Conservation (phyloP, 441 rosid species). For the Croton laevigatus region DNA sequence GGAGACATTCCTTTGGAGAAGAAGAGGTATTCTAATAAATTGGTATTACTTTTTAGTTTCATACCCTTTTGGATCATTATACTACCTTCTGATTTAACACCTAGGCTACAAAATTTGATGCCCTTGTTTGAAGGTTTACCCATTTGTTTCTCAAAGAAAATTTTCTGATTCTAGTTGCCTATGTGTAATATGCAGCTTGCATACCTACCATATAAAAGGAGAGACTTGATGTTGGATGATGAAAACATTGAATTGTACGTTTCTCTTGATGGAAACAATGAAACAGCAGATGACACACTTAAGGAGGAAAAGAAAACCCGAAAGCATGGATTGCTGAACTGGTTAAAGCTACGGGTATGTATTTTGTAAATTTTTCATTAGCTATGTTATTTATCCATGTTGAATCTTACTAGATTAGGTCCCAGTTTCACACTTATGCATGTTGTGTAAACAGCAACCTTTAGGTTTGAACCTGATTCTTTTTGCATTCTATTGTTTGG, state of each 20-base stretch:
- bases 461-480: not conserved
- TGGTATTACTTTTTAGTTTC: slow-evolving; percentile 8
- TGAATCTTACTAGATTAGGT: slow-evolving; percentile 13
- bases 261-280: slow-evolving; percentile 64
- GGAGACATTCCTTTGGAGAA: slow-evolving; percentile 99
- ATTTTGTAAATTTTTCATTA: slow-evolving; percentile 19
- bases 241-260: slow-evolving; percentile 75
- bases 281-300: slow-evolving; percentile 51
- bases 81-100: not conserved
- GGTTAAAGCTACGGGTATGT: slow-evolving; percentile 91
- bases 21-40: slow-evolving; percentile 70
- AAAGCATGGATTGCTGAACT: slow-evolving; percentile 87
- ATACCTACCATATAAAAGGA: slow-evolving; percentile 90
- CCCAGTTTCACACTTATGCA: not conserved
- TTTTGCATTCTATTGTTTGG: not conserved
- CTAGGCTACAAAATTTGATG: not conserved
- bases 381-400: slow-evolving; percentile 20
- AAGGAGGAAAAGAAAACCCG: slow-evolving; percentile 84
- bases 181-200: slow-evolving; percentile 64
- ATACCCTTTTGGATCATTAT: slow-evolving; percentile 7
- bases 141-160: slow-evolving; percentile 14
- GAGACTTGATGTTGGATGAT: slow-evolving; percentile 86
- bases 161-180: slow-evolving; percentile 34
- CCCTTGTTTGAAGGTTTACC: not conserved
- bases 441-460: not conserved